Evolutionary conservation across 2,329 filamentous ascomycete genomes (phyloP).

Genomic region (Fusarium sp.): DNA sequence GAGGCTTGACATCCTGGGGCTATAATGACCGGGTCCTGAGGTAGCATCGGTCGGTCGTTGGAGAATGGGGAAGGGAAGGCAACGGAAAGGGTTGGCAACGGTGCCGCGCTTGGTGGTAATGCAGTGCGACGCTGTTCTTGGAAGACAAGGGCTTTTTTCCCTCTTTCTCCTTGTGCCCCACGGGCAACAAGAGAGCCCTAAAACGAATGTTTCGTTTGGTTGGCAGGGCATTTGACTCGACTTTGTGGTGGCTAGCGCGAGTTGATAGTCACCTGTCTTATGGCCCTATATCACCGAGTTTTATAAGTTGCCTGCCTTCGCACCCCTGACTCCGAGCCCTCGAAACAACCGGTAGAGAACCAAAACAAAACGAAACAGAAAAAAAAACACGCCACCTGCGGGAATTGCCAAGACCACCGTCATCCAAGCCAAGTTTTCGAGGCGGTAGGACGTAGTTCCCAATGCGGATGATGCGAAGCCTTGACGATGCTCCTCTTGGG

Average conservation of each 20-base stretch:
- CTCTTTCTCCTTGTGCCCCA: constrained; percentile 33
- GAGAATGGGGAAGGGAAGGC: constrained; percentile 5
- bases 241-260: constrained; percentile 38
- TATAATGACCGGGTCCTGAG: constrained; percentile 39
- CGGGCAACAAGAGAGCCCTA: constrained; percentile 35
- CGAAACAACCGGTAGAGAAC: neutral
- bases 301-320: constrained; percentile 40
- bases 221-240: constrained; percentile 35
- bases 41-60: constrained; percentile 44
- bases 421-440: constrained; percentile 10
- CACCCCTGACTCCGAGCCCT: neutral
- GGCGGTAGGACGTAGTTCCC: constrained; percentile 34
- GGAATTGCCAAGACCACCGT: constrained; percentile 20
- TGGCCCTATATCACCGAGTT: constrained; percentile 46
- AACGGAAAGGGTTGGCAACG: constrained; percentile 29
- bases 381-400: constrained; percentile 44
- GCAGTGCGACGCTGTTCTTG: constrained; percentile 46
- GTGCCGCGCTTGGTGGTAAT: constrained; percentile 39
- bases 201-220: constrained; percentile 48
- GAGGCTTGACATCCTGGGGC: constrained; percentile 35
- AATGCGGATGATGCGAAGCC: constrained; percentile 25
- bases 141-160: constrained; percentile 3
- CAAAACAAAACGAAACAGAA: constrained; percentile 38
- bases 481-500: constrained; percentile 11
- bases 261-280: constrained; percentile 48